Evolutionary conservation across 2,329 filamentous ascomycete genomes (phyloP).

Genomic region (Talaromyces sp.): DNA sequence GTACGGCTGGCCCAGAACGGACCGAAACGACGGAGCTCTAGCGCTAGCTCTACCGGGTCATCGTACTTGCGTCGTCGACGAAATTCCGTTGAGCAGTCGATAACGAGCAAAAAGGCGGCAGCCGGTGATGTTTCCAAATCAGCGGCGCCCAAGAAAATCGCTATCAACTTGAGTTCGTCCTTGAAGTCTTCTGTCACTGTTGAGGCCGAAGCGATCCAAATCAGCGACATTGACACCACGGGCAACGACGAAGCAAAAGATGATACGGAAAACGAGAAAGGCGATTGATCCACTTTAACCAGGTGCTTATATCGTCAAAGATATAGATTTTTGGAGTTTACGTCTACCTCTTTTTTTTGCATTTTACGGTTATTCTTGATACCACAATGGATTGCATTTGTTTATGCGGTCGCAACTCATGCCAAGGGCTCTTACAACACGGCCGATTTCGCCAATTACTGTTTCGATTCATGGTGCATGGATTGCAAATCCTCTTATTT

Average conservation of each 20-base stretch:
- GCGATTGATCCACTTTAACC: background rate
- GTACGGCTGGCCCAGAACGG: conserved; percentile 62
- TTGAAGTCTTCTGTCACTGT: conserved; percentile 15
- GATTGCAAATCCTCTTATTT: background rate
- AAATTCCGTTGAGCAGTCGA: conserved; percentile 22
- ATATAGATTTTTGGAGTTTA: conserved; percentile 8
- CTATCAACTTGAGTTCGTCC: conserved; percentile 31
- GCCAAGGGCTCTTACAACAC: background rate
- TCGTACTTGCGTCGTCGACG: conserved; percentile 29
- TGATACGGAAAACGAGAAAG: conserved; percentile 3
- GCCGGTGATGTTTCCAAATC: conserved; percentile 8
- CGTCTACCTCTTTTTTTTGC: background rate
- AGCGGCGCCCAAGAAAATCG: conserved; percentile 32
- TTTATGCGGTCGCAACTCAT: background rate
- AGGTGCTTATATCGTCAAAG: background rate
- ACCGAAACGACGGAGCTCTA: conserved; percentile 42
- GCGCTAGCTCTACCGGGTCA: conserved; percentile 26
- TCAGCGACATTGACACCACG: conserved; percentile 27
- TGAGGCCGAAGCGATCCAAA: conserved; percentile 17
- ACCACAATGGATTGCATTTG: background rate
- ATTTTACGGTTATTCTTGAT: conserved; percentile 2
- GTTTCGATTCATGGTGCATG: background rate
- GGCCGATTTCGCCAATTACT: background rate
- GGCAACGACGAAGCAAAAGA: conserved; percentile 3
- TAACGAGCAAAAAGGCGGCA: conserved; percentile 22